Evolutionary conservation across 352 stramenopile species (phyloP).

Genomic region (Phytopythium helicoides): DNA sequence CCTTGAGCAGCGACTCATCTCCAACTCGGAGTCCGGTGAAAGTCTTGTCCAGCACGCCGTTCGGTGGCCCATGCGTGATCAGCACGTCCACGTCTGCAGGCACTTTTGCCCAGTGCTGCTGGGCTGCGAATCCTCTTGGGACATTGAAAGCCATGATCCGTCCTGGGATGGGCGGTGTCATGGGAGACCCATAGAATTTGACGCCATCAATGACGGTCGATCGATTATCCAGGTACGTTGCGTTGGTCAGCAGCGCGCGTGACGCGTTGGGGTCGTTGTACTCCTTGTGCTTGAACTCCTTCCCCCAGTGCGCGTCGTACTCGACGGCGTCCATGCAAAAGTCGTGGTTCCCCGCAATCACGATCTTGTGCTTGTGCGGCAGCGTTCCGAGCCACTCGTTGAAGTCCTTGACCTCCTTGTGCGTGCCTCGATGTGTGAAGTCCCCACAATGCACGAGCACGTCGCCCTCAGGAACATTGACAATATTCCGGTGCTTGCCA

Average conservation of each 20-base stretch:
- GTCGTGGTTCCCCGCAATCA: slow-evolving; percentile 85
- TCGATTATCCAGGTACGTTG: slow-evolving; percentile 74
- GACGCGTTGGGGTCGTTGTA: slow-evolving; percentile 64
- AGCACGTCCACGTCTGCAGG: slow-evolving; percentile 82
- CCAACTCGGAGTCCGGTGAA: slow-evolving; percentile 64
- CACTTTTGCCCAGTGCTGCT: slow-evolving; percentile 72
- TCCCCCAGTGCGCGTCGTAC: slow-evolving; percentile 67
- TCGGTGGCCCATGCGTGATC: slow-evolving; percentile 87
- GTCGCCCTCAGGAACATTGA: slow-evolving; percentile 57
- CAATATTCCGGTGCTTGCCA: slow-evolving; percentile 65
- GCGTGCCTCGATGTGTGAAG: slow-evolving; percentile 79
- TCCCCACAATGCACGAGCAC: slow-evolving; percentile 91
- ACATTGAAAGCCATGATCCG: slow-evolving; percentile 75
- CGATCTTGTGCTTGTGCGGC: slow-evolving; percentile 74
- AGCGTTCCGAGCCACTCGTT: slow-evolving; percentile 74
- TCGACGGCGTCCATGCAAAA: slow-evolving; percentile 67
- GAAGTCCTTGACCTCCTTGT: slow-evolving; percentile 71
- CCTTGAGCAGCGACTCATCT: slow-evolving; percentile 75
- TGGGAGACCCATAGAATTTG: slow-evolving; percentile 78
- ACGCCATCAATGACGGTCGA: slow-evolving; percentile 65
- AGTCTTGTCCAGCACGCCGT: slow-evolving; percentile 82
- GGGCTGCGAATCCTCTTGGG: slow-evolving; percentile 48
- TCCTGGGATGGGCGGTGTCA: slow-evolving; percentile 68
- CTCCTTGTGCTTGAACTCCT: slow-evolving; percentile 43
- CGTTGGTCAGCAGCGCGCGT: slow-evolving; percentile 59